Evolutionary conservation across 208 protist genomes (phyloP), one percentile per base, ranked within the genome.

Genomic region (Crithidia thermophila): DNA sequence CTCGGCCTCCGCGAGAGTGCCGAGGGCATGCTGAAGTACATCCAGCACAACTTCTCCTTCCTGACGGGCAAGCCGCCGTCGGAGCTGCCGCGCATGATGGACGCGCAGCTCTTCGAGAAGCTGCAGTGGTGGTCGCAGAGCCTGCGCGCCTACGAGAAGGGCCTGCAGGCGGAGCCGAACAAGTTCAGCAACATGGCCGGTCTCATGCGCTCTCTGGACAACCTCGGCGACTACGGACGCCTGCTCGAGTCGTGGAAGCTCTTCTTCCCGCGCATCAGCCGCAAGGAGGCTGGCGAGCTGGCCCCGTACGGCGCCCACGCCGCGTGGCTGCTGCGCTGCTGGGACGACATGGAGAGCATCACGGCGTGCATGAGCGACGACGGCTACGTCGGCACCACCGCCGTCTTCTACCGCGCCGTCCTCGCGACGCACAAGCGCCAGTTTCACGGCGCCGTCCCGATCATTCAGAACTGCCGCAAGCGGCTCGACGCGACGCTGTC

Each of bases 51-150:
- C 69, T 94, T 95, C 64, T 87, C 78, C 20, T 83, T 90, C 52
- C 69, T 96, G 52, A 93, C 90, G 14, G 89, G 88, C 8, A 71
- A 83, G 63, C 75, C 77, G 30, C 77, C 68, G 20, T 85, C 82
- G 58, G 85, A 92, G 69, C 60, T 94, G 53, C 84, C 80, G 18
- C 79, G 77, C 45, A 91, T 93, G 78, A 94, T 94, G 87, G 87
- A 94, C 64, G 88, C 92, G 11, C 80, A 93, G 65, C 86, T 96
- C 42, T 95, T 98, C 47, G 89, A 98, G 67, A 99, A 99, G 80
- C 79, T 99, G 37, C 90, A 99, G 67, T 95, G 98, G 82, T 99
- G 99, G 99, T 95, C 99, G 33, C 90, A 99, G 64, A 98, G 98
- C 49, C 82, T 98, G 36, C 62, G 77, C 20, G 94, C 88, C 21